Percentiles rank a stretch among this genome's conserved stretches.
Evolutionary conservation across 345 rosid species (phyloP).

Genomic region (Eucalyptus virginea): DNA sequence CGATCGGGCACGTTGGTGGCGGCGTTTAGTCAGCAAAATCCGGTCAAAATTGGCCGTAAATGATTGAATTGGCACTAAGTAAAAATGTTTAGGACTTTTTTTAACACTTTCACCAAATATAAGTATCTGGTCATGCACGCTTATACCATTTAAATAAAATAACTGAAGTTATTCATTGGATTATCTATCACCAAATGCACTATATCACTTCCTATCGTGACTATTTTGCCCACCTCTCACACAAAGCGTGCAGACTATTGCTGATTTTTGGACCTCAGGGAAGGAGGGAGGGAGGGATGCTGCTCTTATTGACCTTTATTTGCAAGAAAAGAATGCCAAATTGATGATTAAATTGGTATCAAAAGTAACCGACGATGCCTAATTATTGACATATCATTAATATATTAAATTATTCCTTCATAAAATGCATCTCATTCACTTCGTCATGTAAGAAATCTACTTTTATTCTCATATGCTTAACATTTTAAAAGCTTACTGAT

Average conservation of each 20-base stretch:
- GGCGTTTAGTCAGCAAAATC: too few species aligned
- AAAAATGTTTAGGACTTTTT: too few species aligned
- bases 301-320: not conserved
- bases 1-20: rapidly evolving
- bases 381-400: not conserved
- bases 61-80: too few species aligned
- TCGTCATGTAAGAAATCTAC: not conserved
- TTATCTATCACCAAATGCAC: not conserved
- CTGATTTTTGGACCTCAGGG: not conserved
- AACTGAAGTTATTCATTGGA: not conserved
- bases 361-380: not conserved
- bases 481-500: not conserved
- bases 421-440: not conserved
- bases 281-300: not conserved
- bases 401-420: not conserved
- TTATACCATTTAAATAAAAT: not conserved
- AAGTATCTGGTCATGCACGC: not conserved
- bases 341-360: not conserved
- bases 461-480: not conserved
- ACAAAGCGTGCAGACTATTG: not conserved
- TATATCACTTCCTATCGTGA: not conserved
- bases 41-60: too few species aligned
- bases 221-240: not conserved
- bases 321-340: not conserved
- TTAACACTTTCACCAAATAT: too few species aligned